Evolutionary conservation across 192 early-diverging fungal species (phyloP).

Genomic region (Phlyctochytrium bullatum): DNA sequence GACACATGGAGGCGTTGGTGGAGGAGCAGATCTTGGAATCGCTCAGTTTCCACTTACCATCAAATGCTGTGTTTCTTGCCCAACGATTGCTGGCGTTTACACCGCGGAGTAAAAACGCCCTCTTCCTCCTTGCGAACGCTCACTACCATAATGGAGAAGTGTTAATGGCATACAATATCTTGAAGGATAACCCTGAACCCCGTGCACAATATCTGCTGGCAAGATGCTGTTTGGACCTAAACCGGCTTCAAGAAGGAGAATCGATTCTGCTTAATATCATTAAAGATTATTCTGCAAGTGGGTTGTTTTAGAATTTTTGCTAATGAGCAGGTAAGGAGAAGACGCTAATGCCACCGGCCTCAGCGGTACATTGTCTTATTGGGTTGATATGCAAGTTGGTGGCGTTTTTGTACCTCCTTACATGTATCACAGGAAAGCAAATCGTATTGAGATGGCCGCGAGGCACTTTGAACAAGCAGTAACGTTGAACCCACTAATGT

Average conservation of each 20-base stretch:
- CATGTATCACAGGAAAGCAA: slow-evolving; percentile 5
- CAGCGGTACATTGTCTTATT: slow-evolving; percentile 21
- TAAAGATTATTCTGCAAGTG: not conserved
- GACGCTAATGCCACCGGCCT: not conserved
- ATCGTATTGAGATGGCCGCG: slow-evolving; percentile 15
- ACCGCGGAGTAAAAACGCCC: slow-evolving; percentile 13
- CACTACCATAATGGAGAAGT: slow-evolving; percentile 13
- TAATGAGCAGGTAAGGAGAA: not conserved
- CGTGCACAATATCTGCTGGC: slow-evolving; percentile 28
- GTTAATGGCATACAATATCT: slow-evolving; percentile 4
- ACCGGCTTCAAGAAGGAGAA: slow-evolving; percentile 18
- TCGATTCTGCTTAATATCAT: not conserved
- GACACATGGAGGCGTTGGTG: not conserved
- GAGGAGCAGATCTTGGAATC: slow-evolving; percentile 2
- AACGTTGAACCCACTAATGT: slow-evolving; percentile 37
- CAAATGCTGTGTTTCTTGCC: slow-evolving; percentile 42
- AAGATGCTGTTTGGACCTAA: slow-evolving; percentile 24
- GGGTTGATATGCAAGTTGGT: slow-evolving; percentile 20
- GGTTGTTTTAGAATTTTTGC: not conserved
- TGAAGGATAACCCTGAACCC: slow-evolving; percentile 15
- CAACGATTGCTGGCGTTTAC: slow-evolving; percentile 29
- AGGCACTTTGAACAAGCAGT: slow-evolving; percentile 22
- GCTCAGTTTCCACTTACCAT: slow-evolving; percentile 22
- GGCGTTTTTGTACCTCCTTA: slow-evolving; percentile 1
- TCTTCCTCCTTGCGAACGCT: slow-evolving; percentile 28